Base-by-base conservation (phyloP, 352 stramenopile genomes). In the Phytophthora litchii region DNA sequence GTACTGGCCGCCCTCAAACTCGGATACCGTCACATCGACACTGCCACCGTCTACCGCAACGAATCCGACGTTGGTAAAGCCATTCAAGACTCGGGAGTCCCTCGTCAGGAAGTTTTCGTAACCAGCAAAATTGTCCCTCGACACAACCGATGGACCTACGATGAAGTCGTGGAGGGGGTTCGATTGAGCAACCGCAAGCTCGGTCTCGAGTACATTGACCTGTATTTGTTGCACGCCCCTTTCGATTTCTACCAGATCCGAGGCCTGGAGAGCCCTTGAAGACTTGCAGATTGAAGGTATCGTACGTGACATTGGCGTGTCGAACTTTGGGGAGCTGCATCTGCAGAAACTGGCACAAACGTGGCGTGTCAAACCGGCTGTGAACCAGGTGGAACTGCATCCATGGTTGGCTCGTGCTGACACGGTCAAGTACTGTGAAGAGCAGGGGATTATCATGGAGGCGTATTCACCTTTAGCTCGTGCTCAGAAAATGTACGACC, bases 1-100 rank as follows among this genome's bases (percentile, higher is more conserved):
- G 81, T 91, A 25, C 29, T 54, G n/a, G 50, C 49, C 0, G 80
- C 78, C 10, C 69, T 97, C 14, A 54, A 83, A 14, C 60, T 92
- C n/a, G 90, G 90, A 23, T 95, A 95, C 60, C 74, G 92, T 14
- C 87, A 95, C 59, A 94, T 97, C 60, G 89, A 97, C 67, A 93
- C 83, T 11, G 91, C 91, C 14, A 76, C 85, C 17, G 51, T 93
- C 8, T 97, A 97, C 65, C 51, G 80, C n/a, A 97, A 97, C 64
- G 88, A 97, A 45, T 56, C 45, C 8, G 86, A 93, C 25, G 92
- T 97, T 12, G 91, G 91, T 16, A 52, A 70, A 23, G 89, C 74
- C 13, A 67, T 91, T 43, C 67, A 57, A 23, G 89, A 96, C 56
- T 89, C 84, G 31, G 83, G 86, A n/a, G 48, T 96, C 3, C 71